A percentile compares a stretch with the other conserved stretches of the same genome.
Evolutionary conservation across 371 early-diverging fungal genomes (phyloP).

Genomic region (Cladochytrium tenue): DNA sequence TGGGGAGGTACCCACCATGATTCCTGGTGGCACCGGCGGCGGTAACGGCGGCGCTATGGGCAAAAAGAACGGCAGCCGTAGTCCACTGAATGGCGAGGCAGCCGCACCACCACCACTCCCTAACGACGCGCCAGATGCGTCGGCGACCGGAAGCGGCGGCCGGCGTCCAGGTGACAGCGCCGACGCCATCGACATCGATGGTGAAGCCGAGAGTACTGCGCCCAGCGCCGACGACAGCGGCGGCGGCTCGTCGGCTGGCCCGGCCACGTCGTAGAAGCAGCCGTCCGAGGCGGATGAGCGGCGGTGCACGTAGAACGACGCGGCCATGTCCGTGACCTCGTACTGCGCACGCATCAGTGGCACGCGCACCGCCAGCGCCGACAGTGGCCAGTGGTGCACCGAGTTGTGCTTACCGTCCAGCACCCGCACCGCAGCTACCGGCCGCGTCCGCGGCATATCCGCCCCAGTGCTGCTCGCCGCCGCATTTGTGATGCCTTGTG

Average conservation of each 20-base stretch:
- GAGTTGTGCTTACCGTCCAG: slow-evolving; percentile 59
- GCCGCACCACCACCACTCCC: neutral
- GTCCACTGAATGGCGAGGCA: neutral
- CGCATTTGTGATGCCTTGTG: no score
- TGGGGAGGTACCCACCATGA: neutral
- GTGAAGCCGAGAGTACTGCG: neutral
- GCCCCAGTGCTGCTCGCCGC: neutral
- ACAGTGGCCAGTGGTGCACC: slow-evolving; percentile 75
- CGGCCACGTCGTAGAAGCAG: slow-evolving; percentile 17
- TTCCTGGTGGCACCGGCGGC: neutral
- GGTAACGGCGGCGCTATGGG: slow-evolving; percentile 6
- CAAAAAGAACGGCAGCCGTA: neutral
- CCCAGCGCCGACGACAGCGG: neutral
- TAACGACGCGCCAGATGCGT: neutral
- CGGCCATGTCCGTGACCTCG: slow-evolving; percentile 71
- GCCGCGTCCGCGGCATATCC: neutral
- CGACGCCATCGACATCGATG: neutral
- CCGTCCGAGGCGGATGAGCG: slow-evolving; percentile 7
- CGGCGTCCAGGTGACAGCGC: neutral
- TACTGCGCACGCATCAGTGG: slow-evolving; percentile 78
- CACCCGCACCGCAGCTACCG: slow-evolving; percentile 24
- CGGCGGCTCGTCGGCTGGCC: neutral
- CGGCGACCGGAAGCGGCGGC: neutral
- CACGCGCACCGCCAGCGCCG: slow-evolving; percentile 65
- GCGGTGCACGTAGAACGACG: slow-evolving; percentile 21